Evolutionary conservation across 257 asterid genomes (phyloP), one percentile per base, ranked within the genome.

Genomic region (Anisodus acutangulus): DNA sequence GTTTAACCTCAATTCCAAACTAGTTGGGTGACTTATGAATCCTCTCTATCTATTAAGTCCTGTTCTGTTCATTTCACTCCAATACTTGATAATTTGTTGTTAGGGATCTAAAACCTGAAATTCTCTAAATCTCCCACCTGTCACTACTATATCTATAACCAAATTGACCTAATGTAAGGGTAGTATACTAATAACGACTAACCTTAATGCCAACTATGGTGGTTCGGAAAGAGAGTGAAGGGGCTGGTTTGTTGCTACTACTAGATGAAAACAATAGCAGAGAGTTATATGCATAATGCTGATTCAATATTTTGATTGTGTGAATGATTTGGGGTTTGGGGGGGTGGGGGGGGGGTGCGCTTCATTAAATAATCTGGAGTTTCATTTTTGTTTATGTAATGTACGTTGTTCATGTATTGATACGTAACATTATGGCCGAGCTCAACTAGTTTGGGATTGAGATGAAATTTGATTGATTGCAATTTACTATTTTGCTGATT

Each of bases 21-120:
- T 47, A 72, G 59, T 47, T 2, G 39, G 17, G 0, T 19, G 41
- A 19, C 58, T 71, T 9, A 17, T n/a, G 5, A 71, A n/a, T 71
- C 58, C 79, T 16, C 55, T 41, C 53, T 16, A 41, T 41, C 78
- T n/a, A 11, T 71, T 45, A 9, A 17, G 16, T 19, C 37, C 6
- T 19, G 8, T 2, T 72, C 39, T 49, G 59, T 45, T 31, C 39
- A 72, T 2, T 45, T 43, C 39, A 31, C 43, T 71, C 17, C 39
- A 72, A 19, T 45, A 72, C 80, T 72, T 19, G 17, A 45, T 45
- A 72, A 19, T 10, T 72, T 72, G 80, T 72, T 22, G n/a, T 72
- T 45, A n/a, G 41, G 80, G 26, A 45, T 72, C 10, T 10, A 72
- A 72, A 45, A 45, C 72, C 5, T 45, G 19, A 72, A n/a, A 19